phyloP scores from a whole-genome alignment of 495 filamentous ascomycete species.

The Hypoxylon fragiforme region DNA sequence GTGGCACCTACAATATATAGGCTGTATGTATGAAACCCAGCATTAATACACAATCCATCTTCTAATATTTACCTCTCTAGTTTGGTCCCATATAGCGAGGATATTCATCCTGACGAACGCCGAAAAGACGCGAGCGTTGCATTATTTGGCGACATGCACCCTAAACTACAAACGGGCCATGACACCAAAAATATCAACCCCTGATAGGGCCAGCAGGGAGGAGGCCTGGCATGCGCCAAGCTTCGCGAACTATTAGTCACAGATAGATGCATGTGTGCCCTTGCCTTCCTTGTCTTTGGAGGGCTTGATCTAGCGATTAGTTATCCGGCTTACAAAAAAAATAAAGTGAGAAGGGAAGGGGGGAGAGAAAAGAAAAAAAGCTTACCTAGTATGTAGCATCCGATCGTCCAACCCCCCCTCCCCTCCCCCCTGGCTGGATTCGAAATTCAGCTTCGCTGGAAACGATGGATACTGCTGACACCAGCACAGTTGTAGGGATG shows the following conservation, averaged over 20 bases:
- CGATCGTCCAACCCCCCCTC: too few relatives aligned
- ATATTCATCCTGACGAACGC: too few relatives aligned
- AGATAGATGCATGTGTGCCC: too few relatives aligned
- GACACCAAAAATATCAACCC: neutral
- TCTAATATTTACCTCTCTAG: too few relatives aligned
- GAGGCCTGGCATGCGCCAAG: slow-evolving; percentile 15
- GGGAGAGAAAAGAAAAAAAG: too few relatives aligned
- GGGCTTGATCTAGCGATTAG: too few relatives aligned
- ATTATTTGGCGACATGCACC: neutral
- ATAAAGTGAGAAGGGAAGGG: too few relatives aligned
- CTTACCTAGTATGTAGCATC: slow-evolving; percentile 23
- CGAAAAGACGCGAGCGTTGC: neutral
- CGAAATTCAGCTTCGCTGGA: slow-evolving; percentile 22
- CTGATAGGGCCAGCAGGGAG: neutral
- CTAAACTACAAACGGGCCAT: neutral
- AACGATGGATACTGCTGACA: slow-evolving; percentile 20
- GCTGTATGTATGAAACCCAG: neutral
- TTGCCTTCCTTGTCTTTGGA: too few relatives aligned
- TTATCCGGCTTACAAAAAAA: too few relatives aligned
- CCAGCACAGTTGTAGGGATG: neutral
- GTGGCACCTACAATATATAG: neutral
- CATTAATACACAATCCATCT: too few relatives aligned
- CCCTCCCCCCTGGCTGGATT: slow-evolving; percentile 6
- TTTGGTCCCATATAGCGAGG: too few relatives aligned
- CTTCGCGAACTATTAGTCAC: slow-evolving; percentile 1